A percentile compares a stretch with the other conserved stretches of the same genome.
Evolutionary conservation across 129 eudicot genomes (phyloP).

Genomic region (Smallanthus sonchifolius): DNA sequence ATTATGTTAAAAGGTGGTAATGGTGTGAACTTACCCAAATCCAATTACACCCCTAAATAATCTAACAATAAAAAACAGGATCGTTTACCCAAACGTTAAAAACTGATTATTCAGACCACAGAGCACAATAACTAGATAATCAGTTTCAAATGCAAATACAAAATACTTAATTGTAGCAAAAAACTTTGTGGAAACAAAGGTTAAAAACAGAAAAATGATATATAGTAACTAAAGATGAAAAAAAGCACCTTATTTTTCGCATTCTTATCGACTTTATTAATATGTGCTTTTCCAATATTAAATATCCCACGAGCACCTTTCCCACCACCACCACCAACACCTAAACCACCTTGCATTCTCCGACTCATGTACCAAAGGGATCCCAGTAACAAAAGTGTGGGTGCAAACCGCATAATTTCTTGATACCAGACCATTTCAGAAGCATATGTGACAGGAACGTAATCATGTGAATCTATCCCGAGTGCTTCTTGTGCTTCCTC

Average conservation of each 20-base stretch:
- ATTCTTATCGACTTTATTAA: conserved; percentile 66
- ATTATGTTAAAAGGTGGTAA: neutral
- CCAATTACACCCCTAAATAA: neutral
- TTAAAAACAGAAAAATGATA: neutral
- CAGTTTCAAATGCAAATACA: neutral
- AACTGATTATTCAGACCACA: neutral
- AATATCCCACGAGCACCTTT: conserved; percentile 75
- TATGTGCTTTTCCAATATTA: conserved; percentile 67
- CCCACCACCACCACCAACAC: conserved; percentile 78
- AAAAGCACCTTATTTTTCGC: conserved; percentile 61
- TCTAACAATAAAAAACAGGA: neutral
- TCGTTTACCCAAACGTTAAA: neutral
- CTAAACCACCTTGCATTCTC: conserved; percentile 66
- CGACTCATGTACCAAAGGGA: conserved; percentile 65
- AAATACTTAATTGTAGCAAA: neutral
- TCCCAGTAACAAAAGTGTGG: conserved; percentile 57
- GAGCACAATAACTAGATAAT: neutral
- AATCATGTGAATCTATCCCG: conserved; percentile 57
- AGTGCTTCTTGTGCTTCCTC: conserved; percentile 74
- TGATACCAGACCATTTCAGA: conserved; percentile 74
- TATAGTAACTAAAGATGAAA: conserved; percentile 4
- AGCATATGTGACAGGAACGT: conserved; percentile 60
- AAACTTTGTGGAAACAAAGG: neutral
- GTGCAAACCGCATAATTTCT: conserved; percentile 69
- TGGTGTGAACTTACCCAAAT: neutral